Conservation (phyloP, 192 early-diverging fungal genomes). For the Coemansia sp. region DNA sequence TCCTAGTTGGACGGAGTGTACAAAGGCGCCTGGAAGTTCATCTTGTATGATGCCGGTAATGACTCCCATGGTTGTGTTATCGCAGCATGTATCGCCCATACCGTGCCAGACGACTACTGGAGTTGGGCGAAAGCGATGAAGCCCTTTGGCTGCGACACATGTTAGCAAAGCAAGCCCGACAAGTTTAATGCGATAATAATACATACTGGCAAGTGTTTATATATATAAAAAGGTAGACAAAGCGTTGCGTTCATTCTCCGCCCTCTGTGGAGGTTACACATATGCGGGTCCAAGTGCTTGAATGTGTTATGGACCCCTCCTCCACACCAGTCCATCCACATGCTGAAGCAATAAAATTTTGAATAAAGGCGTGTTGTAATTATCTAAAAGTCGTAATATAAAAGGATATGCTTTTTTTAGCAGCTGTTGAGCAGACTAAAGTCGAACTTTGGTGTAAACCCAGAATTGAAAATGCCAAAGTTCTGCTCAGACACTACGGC, state of each 20-base stretch:
- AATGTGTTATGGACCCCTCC: not conserved
- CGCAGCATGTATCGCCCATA: conserved; percentile 84
- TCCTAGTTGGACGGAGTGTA: conserved; percentile 78
- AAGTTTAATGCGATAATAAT: not conserved
- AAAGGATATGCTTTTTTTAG: conserved; percentile 1
- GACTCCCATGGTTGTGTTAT: conserved; percentile 65
- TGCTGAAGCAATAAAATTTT: not conserved
- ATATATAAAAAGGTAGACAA: no score
- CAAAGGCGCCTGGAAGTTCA: conserved; percentile 65
- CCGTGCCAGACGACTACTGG: conserved; percentile 87
- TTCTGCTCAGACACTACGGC: conserved; percentile 32
- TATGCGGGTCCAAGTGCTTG: not conserved
- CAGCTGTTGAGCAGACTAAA: conserved; percentile 29
- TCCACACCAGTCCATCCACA: not conserved
- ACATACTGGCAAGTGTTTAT: not conserved
- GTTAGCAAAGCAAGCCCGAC: not conserved
- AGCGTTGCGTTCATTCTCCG: not conserved
- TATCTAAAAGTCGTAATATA: not conserved
- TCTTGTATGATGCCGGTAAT: conserved; percentile 48
- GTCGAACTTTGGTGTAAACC: conserved; percentile 38
- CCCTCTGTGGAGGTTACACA: not conserved
- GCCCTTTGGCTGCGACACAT: not conserved
- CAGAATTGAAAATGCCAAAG: conserved; percentile 43
- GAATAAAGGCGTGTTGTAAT: not conserved
- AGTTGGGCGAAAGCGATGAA: not conserved